phyloP scores from a whole-genome alignment of 441 rosid genomes.

The Biscutella laevigata region DNA sequence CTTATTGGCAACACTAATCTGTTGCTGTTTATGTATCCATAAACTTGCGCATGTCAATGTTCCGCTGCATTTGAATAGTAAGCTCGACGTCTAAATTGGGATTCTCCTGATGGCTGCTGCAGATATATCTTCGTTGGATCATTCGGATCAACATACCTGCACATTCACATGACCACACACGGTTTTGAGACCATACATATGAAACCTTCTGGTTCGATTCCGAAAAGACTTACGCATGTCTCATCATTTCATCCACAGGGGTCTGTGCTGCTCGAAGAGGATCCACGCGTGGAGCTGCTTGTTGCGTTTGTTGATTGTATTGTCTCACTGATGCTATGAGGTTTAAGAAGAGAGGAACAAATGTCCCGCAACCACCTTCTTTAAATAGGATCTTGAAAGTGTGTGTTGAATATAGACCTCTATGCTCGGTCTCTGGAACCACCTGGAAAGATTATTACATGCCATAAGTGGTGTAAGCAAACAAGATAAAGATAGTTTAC shows the following conservation, averaged over 20 bases:
- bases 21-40: background rate
- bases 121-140: conserved; percentile 85
- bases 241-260: conserved; percentile 95
- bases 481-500: background rate
- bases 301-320: conserved; percentile 42
- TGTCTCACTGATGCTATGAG: conserved; percentile 71
- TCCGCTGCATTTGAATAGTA: conserved; percentile 42
- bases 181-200: too few relatives aligned
- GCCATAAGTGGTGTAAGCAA: background rate
- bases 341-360: conserved; percentile 76
- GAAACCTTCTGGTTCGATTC: too few relatives aligned
- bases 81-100: conserved; percentile 77
- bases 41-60: background rate
- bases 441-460: conserved; percentile 39
- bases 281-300: conserved; percentile 44
- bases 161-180: conserved; percentile 15
- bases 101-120: conserved; percentile 76
- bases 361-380: conserved; percentile 97
- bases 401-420: conserved; percentile 79
- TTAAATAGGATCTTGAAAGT: conserved; percentile 79
- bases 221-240: conserved; percentile 96
- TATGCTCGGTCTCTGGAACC: conserved; percentile 71
- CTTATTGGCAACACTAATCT: conserved; percentile 15
- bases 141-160: conserved; percentile 89
- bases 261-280: conserved; percentile 81